These are phyloP conservation scores for Zangia roseola DNA, from an alignment of 768 basidiomycete species.

Conservation along the genomic window DNA sequence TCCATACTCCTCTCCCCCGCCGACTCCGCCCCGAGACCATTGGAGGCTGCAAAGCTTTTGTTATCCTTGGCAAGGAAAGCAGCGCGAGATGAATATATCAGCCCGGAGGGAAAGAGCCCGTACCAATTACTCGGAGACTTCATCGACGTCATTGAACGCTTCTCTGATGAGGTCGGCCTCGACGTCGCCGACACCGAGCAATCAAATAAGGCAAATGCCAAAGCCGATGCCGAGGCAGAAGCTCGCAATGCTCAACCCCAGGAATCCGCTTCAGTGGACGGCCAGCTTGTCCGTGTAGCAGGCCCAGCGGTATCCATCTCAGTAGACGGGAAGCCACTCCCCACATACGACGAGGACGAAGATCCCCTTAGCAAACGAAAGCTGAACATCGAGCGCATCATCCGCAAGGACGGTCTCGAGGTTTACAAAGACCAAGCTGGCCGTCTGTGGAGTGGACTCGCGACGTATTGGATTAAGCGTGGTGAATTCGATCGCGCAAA, in stretches of 20 bases:
- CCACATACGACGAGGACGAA: constrained; percentile 75
- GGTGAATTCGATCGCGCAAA: constrained; percentile 92
- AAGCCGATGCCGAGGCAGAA: constrained; percentile 46
- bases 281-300: constrained; percentile 68
- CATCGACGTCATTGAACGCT: constrained; percentile 87
- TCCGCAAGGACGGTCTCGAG: constrained; percentile 80
- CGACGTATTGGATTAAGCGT: constrained; percentile 98
- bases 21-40: constrained; percentile 68
- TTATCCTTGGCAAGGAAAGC: constrained; percentile 84
- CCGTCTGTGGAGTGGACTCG: constrained; percentile 91
- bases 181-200: constrained; percentile 71
- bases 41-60: constrained; percentile 92
- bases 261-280: constrained; percentile 50
- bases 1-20: constrained; percentile 58
- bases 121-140: constrained; percentile 93
- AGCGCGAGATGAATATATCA: constrained; percentile 75
- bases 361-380: constrained; percentile 69
- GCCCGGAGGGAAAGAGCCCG: constrained; percentile 91
- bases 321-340: constrained; percentile 48
- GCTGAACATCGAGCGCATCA: constrained; percentile 84
- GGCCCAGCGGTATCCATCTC: constrained; percentile 59
- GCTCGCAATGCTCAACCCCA: constrained; percentile 29
- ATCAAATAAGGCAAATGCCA: constrained; percentile 50
- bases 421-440: constrained; percentile 98
- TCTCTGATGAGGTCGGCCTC: constrained; percentile 90